Conservation (phyloP, 371 early-diverging fungal genomes). For the Lichtheimia corymbifera region DNA sequence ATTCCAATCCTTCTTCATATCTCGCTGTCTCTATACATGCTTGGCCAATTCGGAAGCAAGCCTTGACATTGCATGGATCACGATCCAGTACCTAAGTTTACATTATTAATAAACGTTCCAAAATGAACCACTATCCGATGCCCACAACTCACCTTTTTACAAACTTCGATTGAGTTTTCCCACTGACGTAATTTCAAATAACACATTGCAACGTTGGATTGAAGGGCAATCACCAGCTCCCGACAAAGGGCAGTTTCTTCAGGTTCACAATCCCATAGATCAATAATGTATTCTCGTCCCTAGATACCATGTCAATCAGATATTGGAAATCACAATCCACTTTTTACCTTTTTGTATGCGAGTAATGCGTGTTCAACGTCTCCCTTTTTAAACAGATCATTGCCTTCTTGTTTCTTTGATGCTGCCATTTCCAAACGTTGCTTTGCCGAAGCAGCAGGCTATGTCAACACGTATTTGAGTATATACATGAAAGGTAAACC, state of each 20-base stretch:
- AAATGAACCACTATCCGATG: neutral
- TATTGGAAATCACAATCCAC: too few relatives aligned
- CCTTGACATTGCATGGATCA: conserved; percentile 63
- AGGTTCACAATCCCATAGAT: conserved; percentile 43
- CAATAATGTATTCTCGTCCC: conserved; percentile 36
- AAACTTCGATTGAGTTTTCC: conserved; percentile 41
- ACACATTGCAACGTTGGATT: conserved; percentile 44
- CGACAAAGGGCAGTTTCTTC: conserved; percentile 29
- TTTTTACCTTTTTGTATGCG: conserved; percentile 30
- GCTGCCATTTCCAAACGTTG: conserved; percentile 38
- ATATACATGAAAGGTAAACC: neutral
- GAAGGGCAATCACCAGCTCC: conserved; percentile 33
- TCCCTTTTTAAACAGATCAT: conserved; percentile 45
- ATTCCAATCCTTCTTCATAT: conserved; percentile 54
- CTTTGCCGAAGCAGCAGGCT: conserved; percentile 24
- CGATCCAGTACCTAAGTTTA: conserved; percentile 39
- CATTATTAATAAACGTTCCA: neutral
- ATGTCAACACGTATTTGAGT: neutral
- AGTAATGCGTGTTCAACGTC: conserved; percentile 29
- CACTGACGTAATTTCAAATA: conserved; percentile 41
- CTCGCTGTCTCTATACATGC: conserved; percentile 54
- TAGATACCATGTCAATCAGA: neutral
- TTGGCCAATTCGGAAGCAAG: conserved; percentile 61
- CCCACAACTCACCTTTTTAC: conserved; percentile 25
- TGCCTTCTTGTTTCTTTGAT: conserved; percentile 58